These are phyloP conservation scores for Pseudogymnoascus pannorum DNA, from an alignment of 2,329 filamentous ascomycete genomes.

Conservation along the genomic window DNA sequence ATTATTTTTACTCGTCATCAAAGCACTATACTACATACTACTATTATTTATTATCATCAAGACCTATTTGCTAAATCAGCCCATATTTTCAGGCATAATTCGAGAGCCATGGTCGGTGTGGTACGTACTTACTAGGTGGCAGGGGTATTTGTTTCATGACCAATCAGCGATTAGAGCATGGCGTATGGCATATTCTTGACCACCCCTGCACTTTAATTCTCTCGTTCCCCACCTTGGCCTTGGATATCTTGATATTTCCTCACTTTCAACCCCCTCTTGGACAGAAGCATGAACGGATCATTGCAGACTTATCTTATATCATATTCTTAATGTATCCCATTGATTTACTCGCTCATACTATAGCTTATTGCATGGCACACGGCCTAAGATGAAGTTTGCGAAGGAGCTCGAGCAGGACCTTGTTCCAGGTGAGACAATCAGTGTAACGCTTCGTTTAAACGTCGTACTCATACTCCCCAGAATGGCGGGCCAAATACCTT, in stretches of 20 bases:
- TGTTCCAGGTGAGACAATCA: constrained; percentile 58
- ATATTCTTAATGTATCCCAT: constrained; percentile 1
- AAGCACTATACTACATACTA: no score
- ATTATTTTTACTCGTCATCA: neutral
- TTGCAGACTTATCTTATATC: neutral
- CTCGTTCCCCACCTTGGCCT: constrained; percentile 6
- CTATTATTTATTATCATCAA: neutral
- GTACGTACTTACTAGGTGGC: neutral
- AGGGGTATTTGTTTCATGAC: neutral
- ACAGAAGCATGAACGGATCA: neutral
- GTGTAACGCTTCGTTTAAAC: constrained; percentile 5
- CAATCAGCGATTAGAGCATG: neutral
- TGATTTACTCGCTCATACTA: neutral
- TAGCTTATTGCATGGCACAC: neutral
- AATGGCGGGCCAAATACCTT: constrained; percentile 92
- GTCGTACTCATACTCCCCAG: constrained; percentile 31
- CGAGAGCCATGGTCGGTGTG: neutral
- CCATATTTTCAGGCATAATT: neutral
- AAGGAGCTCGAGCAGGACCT: constrained; percentile 80
- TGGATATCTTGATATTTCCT: constrained; percentile 1
- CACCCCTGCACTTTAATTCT: neutral
- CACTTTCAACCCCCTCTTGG: constrained; percentile 2
- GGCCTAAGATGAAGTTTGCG: constrained; percentile 51
- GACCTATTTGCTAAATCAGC: neutral
- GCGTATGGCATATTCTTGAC: neutral